Base-by-base conservation (phyloP, 164 flowering plant genomes). In the Nelumbo lutea region DNA sequence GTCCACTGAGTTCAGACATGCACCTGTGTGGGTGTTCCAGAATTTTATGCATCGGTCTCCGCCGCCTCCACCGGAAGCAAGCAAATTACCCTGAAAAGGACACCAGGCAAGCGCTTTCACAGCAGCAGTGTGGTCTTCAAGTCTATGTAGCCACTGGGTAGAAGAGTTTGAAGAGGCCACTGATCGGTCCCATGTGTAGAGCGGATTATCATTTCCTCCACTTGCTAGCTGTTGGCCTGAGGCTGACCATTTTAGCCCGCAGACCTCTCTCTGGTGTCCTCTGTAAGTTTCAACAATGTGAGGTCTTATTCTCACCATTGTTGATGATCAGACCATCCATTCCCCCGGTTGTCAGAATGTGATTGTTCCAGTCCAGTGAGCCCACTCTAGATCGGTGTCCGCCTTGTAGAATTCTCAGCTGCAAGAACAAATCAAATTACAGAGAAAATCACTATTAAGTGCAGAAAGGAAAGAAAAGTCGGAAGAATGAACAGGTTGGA, bases 71-170 rank as follows among this genome's bases (percentile, higher is more conserved):
- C 88, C 90, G 4, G 90, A 79, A 27, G 88, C 87, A 46, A 87
- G 74, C 70, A 87, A 51, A 62, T 85, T 87, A 39, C 81, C 74
- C 78, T 87, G 90, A 68, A 87, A 85, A 6, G 90, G 90, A 72
- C 90, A 85, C 90, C 88, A 87, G 3, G 88, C 85, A 42, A 87
- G 79, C 45, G 90, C 90, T 64, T 87, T 87, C 5, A 87, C 90
- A 1, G 88, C 88, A 3, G 90, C 87, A 0, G 79, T 83, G 65
- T 87, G 90, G 70, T 85, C 90, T 44, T 85, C 86, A 8, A 87
- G 78, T 67, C 90, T 74, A 73, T 87, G 88, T 51, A 83, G 81
- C 87, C 85, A 83, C 71, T 81, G 85, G 1, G 77, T 83, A 6
- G 81, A 73, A 43, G 79, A 70, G 40, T 75, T 77, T 0, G 86